Percentiles rank a stretch among this genome's conserved stretches.
Conservation (phyloP, 371 early-diverging fungal species). For the Rhizomucor pusillus region DNA sequence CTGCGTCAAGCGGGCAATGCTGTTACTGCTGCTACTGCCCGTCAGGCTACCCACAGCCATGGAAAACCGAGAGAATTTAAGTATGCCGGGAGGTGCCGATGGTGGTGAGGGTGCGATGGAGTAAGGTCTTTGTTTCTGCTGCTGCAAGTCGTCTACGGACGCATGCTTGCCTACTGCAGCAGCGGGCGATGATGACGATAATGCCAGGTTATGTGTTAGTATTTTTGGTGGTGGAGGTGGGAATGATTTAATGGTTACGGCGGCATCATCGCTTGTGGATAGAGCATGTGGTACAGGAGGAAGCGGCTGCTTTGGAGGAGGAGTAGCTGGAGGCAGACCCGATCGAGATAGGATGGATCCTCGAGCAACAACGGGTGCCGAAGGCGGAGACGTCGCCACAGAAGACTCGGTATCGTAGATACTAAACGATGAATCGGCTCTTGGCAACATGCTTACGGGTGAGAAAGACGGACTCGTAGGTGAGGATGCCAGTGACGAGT, state of each 20-base stretch:
- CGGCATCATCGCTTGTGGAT: not conserved
- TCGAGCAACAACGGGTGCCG: not conserved
- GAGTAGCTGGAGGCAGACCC: slow-evolving; percentile 6
- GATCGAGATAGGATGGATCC: not conserved
- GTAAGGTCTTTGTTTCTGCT: not conserved
- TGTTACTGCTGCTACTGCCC: not conserved
- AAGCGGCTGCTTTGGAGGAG: not conserved
- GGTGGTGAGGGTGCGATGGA: slow-evolving; percentile 11
- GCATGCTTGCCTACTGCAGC: slow-evolving; percentile 1
- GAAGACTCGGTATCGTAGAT: not conserved
- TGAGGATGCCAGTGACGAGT: slow-evolving; percentile 12
- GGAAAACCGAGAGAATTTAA: not conserved
- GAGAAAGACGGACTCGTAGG: slow-evolving; percentile 5
- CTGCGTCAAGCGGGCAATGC: not conserved
- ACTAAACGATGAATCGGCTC: not conserved
- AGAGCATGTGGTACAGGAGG: not conserved
- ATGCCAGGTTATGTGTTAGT: not conserved
- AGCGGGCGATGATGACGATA: not conserved
- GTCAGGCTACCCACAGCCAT: not conserved
- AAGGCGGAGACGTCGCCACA: not conserved
- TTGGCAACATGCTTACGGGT: not conserved
- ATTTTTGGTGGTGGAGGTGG: slow-evolving; percentile 3
- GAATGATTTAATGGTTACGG: slow-evolving; percentile 2
- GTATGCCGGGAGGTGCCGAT: not conserved
- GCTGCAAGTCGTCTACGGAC: slow-evolving; percentile 5